Evolutionary conservation across 2,329 filamentous ascomycete species (phyloP), one percentile per base, ranked within the genome.

Genomic region (Verticillium longisporum): DNA sequence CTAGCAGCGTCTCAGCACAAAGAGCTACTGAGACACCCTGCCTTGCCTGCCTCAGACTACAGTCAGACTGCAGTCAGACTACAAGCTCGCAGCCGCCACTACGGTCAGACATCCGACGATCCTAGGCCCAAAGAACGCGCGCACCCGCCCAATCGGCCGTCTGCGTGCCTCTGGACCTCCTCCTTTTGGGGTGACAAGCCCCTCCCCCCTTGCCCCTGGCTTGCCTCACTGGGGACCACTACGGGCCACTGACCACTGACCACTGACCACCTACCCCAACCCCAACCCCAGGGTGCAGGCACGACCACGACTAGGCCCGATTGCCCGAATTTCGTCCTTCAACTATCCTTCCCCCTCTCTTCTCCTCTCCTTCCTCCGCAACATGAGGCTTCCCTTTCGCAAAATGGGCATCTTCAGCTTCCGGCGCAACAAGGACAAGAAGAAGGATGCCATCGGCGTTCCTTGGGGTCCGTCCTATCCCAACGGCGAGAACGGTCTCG

Each of bases 371-470:
- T 31, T 57, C 55, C 56, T 15, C 41, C 10, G 33, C 54, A 56
- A 57, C 59, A 64, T 63, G 64, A 61, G 60, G 58, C 59, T 65
- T 57, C 53, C 63, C 61, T 55, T 62, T 50, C 60, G 57, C 57
- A 59, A 59, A 38, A 59, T 59, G 57, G 63, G 62, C 59, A 60
- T 57, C 38, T 65, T 55, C 60, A 61, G 55, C 58, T 65, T 65
- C 32, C 54, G 57, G 21, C 64, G 54, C 34, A 63, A 64, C 31
- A 64, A 65, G 56, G 63, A 65, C 55, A 65, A 65, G 62, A 65
- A 64, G 57, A 54, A 59, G 41, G 41, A 59, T 31, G 41, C 41
- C 14, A 26, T 58, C 37, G 56, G 56, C 14, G 21, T 59, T 18
- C 32, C 58, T 6, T 45, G 58, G 32, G 58, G 45, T 45, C 41